Conservation (phyloP, 352 stramenopile species). For the Phytophthora agathidicida region DNA sequence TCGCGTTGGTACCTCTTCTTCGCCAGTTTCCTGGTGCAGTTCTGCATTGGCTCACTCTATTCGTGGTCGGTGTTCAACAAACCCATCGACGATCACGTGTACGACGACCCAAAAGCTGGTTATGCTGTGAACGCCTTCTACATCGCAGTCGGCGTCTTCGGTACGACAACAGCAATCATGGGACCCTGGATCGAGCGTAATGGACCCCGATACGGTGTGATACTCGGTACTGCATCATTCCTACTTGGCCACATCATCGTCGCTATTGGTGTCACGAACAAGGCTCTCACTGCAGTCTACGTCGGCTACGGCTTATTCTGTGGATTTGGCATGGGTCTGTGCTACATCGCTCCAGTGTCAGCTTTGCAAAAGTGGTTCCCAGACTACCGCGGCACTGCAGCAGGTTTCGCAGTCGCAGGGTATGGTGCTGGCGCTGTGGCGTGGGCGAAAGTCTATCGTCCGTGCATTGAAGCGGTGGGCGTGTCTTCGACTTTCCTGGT, state of each 20-base stretch:
- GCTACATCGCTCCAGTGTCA: constrained; percentile 77
- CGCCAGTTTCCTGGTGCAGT: constrained; percentile 68
- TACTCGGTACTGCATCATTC: constrained; percentile 58
- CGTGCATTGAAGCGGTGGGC: constrained; percentile 52
- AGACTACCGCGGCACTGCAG: constrained; percentile 67
- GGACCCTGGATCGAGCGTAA: constrained; percentile 76
- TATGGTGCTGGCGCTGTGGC: constrained; percentile 68
- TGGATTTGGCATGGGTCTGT: constrained; percentile 71
- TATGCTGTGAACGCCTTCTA: constrained; percentile 75
- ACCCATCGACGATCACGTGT: constrained; percentile 61
- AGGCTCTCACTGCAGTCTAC: constrained; percentile 53
- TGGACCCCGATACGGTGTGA: constrained; percentile 53
- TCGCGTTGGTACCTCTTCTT: constrained; percentile 73
- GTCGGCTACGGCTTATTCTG: constrained; percentile 71
- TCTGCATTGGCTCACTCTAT: constrained; percentile 76
- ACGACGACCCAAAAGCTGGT: constrained; percentile 43
- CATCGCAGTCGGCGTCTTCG: constrained; percentile 66
- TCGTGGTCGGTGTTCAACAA: constrained; percentile 80
- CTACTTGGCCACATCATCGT: constrained; percentile 51
- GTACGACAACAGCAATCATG: constrained; percentile 68
- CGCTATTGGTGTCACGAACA: constrained; percentile 50
- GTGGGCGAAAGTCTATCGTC: constrained; percentile 70
- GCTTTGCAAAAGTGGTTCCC: constrained; percentile 80
- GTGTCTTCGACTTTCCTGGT: constrained; percentile 58
- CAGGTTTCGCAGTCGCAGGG: constrained; percentile 67